Conservation (phyloP, 768 basidiomycete species). For the Podaxis sp. region DNA sequence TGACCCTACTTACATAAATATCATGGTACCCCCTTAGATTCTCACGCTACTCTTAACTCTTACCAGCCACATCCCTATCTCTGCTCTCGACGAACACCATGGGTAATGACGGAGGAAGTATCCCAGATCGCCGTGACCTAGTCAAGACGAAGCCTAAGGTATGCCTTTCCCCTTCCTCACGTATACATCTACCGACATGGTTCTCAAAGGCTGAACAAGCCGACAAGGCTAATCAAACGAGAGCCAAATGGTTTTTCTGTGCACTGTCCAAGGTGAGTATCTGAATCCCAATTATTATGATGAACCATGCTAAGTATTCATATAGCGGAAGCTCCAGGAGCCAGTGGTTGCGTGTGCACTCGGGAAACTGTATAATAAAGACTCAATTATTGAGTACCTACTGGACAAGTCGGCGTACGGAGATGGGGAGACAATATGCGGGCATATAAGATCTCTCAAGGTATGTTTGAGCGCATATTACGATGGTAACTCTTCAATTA, state of each 20-base stretch:
- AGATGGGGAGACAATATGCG: slow-evolving; percentile 89
- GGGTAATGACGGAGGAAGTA: slow-evolving; percentile 90
- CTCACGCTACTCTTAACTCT: not conserved
- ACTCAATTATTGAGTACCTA: slow-evolving; percentile 86
- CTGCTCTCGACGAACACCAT: slow-evolving; percentile 30
- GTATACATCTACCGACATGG: slow-evolving; percentile 1
- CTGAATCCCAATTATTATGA: too few relatives aligned
- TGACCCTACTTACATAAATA: not conserved
- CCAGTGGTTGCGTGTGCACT: slow-evolving; percentile 90
- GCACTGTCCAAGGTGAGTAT: slow-evolving; percentile 84
- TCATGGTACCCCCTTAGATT: not conserved
- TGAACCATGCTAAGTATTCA: not conserved
- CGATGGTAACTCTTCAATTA: not conserved
- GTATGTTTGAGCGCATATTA: slow-evolving; percentile 36
- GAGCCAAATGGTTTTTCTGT: slow-evolving; percentile 90
- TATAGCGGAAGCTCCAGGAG: slow-evolving; percentile 75
- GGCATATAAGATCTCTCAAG: slow-evolving; percentile 87
- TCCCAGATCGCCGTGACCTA: slow-evolving; percentile 78
- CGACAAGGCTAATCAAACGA: slow-evolving; percentile 85
- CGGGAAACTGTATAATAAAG: slow-evolving; percentile 96
- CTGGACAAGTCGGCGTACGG: slow-evolving; percentile 81
- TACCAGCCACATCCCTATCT: not conserved
- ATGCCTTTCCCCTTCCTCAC: slow-evolving; percentile 2
- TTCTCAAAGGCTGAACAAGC: slow-evolving; percentile 67
- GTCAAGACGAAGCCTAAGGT: slow-evolving; percentile 73